Evolutionary conservation across 768 basidiomycete genomes (phyloP), one percentile per base, ranked within the genome.

Genomic region (Lanmaoa pseudosensibilis): DNA sequence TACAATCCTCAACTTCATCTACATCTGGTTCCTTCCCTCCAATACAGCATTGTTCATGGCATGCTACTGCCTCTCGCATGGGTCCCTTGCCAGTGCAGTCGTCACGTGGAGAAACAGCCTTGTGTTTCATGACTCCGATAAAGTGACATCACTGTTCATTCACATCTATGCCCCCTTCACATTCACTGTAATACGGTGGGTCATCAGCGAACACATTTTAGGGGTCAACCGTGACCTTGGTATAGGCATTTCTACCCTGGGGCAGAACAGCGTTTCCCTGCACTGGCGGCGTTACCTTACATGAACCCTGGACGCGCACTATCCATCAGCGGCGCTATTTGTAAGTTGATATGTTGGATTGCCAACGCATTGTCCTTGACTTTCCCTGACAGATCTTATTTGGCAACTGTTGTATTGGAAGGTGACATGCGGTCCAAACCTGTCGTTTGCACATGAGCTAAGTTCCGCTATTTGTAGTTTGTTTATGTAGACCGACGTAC

Each of bases 21-120:
- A 86, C 77, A 79, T 99, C 63, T 99, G 95, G 95, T 63, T 93
- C 44, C 75, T 96, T 59, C 96, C 97, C 0, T 75, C 78, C 5
- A 93, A 82, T 55, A 77, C 87, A 7, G 77, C 83, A 3, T 79
- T 98, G 18, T 98, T 96, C 73, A 83, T 92, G 48, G 92, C 94
- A 5, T 95, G 92, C 66, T 98, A 97, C 67, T 91, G 92, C 61
- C 81, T 98, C 25, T 90, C 93, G 0, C 88, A 97, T 68, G 97
- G 94, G 0, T 83, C 90, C 0, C 81, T 97, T 33, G 95, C 92
- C 0, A 92, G 90, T 50, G 95, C 96, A 0, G 94, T 98, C 47
- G 92, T 98, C 63, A 98, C 96, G 11, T 99, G 97, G 97, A 82
- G 97, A 58, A 99, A 99, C 67, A 95, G 92, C 61, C 84, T 99